Percentiles rank a stretch among this genome's conserved stretches.
Conservation (phyloP, 345 rosid species). For the Citrus glauca region DNA sequence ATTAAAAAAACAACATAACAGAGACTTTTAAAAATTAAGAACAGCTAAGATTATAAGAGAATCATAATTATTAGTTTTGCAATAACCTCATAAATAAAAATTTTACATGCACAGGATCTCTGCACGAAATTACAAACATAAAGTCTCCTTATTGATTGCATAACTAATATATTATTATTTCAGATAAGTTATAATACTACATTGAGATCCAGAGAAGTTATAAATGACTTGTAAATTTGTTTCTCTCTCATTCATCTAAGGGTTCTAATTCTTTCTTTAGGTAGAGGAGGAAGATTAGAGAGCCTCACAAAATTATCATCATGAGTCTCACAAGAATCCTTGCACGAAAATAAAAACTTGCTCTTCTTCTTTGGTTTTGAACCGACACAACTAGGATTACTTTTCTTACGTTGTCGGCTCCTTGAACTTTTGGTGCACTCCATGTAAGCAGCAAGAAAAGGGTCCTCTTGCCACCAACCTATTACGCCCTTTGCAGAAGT, state of each 20-base stretch:
- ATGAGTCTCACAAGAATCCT: constrained; percentile 42
- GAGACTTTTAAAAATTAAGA: too few relatives aligned
- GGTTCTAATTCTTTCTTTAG: constrained; percentile 27
- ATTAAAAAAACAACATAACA: too few relatives aligned
- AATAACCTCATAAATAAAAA: too few relatives aligned
- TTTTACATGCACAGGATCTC: too few relatives aligned
- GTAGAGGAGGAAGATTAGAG: constrained; percentile 40
- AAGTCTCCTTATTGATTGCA: too few relatives aligned
- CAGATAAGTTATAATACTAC: too few relatives aligned
- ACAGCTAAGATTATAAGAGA: too few relatives aligned
- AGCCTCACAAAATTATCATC: constrained; percentile 38
- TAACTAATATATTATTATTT: too few relatives aligned
- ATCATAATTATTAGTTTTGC: too few relatives aligned
- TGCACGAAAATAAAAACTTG: constrained; percentile 46
- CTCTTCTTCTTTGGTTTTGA: constrained; percentile 25
- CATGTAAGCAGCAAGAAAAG: constrained; percentile 61
- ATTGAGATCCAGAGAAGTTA: too few relatives aligned
- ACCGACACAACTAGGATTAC: background rate
- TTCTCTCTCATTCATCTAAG: background rate
- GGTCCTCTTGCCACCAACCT: constrained; percentile 47
- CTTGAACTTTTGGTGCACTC: constrained; percentile 46
- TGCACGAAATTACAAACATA: too few relatives aligned
- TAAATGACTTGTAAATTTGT: too few relatives aligned
- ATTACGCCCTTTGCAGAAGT: constrained; percentile 33
- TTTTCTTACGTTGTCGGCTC: constrained; percentile 10